These are phyloP conservation scores for Caryopteris hybrid DNA, from an alignment of 305 asterid genomes.

Conservation along the genomic window DNA sequence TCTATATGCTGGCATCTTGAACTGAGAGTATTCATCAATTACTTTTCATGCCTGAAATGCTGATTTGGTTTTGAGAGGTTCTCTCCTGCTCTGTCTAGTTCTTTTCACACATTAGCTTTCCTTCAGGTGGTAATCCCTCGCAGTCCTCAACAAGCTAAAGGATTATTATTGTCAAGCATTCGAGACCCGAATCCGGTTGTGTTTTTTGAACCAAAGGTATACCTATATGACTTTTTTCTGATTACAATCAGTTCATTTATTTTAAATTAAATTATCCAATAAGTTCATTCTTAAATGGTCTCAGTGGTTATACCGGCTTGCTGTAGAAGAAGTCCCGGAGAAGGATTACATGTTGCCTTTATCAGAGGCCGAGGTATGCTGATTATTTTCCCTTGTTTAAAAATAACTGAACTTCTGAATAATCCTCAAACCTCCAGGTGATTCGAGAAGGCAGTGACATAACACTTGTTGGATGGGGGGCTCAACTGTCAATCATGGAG, in stretches of 20 bases:
- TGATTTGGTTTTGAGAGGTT: not conserved
- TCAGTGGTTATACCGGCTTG: conserved; percentile 93
- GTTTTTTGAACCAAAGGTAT: conserved; percentile 94
- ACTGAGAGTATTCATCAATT: not conserved
- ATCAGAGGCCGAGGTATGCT: conserved; percentile 89
- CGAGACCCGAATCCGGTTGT: conserved; percentile 94
- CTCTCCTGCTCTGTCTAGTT: not conserved
- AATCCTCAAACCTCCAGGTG: conserved; percentile 48
- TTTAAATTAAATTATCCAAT: not conserved
- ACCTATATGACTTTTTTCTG: not conserved
- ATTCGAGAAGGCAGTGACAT: conserved; percentile 88
- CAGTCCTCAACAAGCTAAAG: conserved; percentile 92
- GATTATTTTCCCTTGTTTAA: not conserved
- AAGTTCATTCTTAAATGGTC: conserved; percentile 17
- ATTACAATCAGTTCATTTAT: conserved; percentile 5
- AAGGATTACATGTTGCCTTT: conserved; percentile 81
- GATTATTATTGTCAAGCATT: conserved; percentile 69
- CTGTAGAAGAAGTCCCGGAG: conserved; percentile 94
- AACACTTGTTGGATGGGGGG: conserved; percentile 98
- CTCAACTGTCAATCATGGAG: conserved; percentile 81
- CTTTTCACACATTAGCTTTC: conserved; percentile 11
- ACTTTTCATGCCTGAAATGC: conserved; percentile 6
- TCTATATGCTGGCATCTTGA: conserved; percentile 5
- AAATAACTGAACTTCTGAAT: conserved; percentile 11
- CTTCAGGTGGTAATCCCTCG: conserved; percentile 92